phyloP scores from a whole-genome alignment of 2,329 filamentous ascomycete genomes.

The Celoporthe dispersa region DNA sequence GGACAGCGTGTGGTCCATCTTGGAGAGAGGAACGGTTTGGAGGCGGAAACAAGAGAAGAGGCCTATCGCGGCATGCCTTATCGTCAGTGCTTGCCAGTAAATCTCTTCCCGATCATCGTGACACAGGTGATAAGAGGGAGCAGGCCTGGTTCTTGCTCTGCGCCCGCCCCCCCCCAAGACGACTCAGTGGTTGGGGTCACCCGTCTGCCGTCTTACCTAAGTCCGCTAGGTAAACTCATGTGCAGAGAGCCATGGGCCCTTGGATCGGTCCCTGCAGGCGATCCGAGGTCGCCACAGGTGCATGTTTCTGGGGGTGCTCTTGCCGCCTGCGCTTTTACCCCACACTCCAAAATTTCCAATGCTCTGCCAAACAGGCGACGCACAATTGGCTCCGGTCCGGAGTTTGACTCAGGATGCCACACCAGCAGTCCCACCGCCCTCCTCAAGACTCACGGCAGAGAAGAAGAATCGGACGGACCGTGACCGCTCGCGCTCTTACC shows the following conservation, averaged over 20 bases:
- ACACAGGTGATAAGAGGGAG: background rate
- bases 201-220: background rate
- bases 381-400: slow-evolving; percentile 15
- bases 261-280: background rate
- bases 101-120: background rate
- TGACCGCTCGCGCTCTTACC: background rate
- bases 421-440: slow-evolving; percentile 3
- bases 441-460: background rate
- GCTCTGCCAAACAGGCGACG: slow-evolving; percentile 11
- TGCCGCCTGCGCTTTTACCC: slow-evolving; percentile 11
- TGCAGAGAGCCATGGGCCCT: background rate
- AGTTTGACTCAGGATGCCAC: slow-evolving; percentile 11
- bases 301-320: slow-evolving; percentile 1
- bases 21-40: background rate
- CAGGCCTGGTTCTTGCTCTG: no score
- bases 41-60: background rate
- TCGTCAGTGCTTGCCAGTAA: background rate
- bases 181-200: no score
- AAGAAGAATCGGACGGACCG: background rate
- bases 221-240: background rate
- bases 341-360: slow-evolving; percentile 19
- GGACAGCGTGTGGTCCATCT: no score
- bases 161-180: no score
- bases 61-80: background rate
- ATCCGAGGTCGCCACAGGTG: slow-evolving; percentile 13